These are phyloP conservation scores for Alternaria burnsii DNA, from an alignment of 2,329 filamentous ascomycete species.

Conservation along the genomic window DNA sequence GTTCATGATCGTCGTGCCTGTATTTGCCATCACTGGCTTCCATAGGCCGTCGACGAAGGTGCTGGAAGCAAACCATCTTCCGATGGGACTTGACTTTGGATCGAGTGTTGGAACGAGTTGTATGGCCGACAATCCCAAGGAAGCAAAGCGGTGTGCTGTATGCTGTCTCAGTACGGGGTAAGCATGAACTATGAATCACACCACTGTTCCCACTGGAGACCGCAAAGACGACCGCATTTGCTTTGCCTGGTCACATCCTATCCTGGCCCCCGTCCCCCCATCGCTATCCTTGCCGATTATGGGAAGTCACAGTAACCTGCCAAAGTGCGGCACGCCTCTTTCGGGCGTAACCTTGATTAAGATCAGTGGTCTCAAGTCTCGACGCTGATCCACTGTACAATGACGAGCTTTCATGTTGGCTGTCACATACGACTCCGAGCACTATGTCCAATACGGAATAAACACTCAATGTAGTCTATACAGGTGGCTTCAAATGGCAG, in stretches of 20 bases:
- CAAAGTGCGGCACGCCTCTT: not conserved
- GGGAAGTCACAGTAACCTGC: not conserved
- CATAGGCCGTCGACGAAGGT: not conserved
- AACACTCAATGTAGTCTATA: not conserved
- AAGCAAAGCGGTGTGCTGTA: not conserved
- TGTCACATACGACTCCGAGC: not conserved
- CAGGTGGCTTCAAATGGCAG: not conserved
- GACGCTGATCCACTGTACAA: not conserved
- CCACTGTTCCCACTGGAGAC: not conserved
- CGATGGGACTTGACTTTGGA: too few relatives aligned
- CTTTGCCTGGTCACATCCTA: not conserved
- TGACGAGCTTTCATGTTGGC: not conserved
- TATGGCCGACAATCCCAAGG: not conserved
- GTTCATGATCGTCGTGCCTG: not conserved
- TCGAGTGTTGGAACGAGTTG: not conserved
- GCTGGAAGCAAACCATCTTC: constrained; percentile 8
- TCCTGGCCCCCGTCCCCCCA: not conserved
- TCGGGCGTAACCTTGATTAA: constrained; percentile 2
- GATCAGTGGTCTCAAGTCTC: not conserved
- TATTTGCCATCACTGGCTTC: not conserved
- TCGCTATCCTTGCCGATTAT: not conserved
- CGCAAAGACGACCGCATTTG: not conserved
- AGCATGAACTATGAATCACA: constrained; percentile 4
- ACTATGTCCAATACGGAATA: not conserved
- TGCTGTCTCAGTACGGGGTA: not conserved